phyloP scores from a whole-genome alignment of 108 stramenopile genomes.

The Ochromonas danica region DNA sequence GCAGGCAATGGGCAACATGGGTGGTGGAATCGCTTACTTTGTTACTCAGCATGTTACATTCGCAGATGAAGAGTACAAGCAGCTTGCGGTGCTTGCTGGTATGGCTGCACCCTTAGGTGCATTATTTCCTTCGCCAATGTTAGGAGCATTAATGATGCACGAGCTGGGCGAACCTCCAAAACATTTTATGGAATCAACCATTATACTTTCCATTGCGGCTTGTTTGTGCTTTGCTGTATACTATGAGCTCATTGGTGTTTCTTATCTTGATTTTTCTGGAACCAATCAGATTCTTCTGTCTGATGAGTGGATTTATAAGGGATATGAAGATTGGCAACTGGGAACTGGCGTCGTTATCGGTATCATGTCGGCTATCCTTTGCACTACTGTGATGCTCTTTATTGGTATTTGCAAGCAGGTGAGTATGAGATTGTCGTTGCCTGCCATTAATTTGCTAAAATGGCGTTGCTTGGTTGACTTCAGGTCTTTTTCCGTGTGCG shows the following conservation, averaged over 20 bases:
- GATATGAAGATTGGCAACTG: neutral
- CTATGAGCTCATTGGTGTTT: conserved; percentile 27
- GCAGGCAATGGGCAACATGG: conserved; percentile 6
- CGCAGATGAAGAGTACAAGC: conserved; percentile 29
- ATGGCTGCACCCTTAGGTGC: conserved; percentile 47
- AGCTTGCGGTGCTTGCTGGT: conserved; percentile 23
- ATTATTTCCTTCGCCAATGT: conserved; percentile 39
- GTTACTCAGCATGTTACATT: neutral
- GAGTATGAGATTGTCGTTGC: too few species aligned
- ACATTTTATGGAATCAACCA: conserved; percentile 29
- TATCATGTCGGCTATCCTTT: neutral
- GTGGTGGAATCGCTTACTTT: conserved; percentile 11
- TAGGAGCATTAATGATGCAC: conserved; percentile 39
- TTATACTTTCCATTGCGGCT: conserved; percentile 30
- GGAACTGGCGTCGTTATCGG: conserved; percentile 29
- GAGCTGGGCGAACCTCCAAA: conserved; percentile 36
- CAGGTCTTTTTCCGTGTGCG: conserved; percentile 7
- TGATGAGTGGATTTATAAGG: neutral
- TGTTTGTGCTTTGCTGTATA: conserved; percentile 26
- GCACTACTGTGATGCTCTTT: neutral
- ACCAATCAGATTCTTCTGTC: too few species aligned
- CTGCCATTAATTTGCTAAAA: too few species aligned
- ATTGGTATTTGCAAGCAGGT: conserved; percentile 27
- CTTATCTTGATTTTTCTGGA: conserved; percentile 18
- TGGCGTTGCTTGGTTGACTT: too few species aligned